These are phyloP conservation scores for Nigrograna mackinnonii DNA, from an alignment of 2,329 filamentous ascomycete genomes.

Conservation along the genomic window DNA sequence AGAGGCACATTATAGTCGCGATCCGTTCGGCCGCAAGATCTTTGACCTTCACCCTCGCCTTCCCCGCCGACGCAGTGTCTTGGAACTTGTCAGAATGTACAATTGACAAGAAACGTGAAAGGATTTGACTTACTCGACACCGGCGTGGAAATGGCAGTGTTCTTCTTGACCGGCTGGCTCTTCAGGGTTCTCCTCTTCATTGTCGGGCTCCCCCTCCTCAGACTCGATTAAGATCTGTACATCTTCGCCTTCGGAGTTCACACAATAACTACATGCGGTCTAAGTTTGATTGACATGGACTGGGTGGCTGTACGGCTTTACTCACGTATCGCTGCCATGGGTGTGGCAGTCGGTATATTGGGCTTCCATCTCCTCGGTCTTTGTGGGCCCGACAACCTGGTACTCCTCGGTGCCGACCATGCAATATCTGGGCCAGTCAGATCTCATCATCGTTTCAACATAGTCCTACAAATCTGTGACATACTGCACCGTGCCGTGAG, in stretches of 20 bases:
- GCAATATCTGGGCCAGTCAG: slow-evolving; percentile 47
- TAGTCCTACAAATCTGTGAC: slow-evolving; percentile 8
- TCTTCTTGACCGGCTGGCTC: slow-evolving; percentile 22
- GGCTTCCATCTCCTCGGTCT: slow-evolving; percentile 60
- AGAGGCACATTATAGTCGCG: slow-evolving; percentile 70
- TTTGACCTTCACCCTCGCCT: slow-evolving; percentile 27
- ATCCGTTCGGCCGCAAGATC: slow-evolving; percentile 51
- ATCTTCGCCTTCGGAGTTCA: slow-evolving; percentile 63
- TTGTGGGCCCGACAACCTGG: slow-evolving; percentile 55
- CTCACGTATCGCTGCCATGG: slow-evolving; percentile 63
- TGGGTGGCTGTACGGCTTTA: slow-evolving; percentile 3
- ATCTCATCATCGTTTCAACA: slow-evolving; percentile 11
- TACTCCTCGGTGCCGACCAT: slow-evolving; percentile 48
- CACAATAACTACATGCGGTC: slow-evolving; percentile 57
- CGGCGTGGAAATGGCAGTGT: slow-evolving; percentile 72
- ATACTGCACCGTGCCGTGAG: slow-evolving; percentile 51
- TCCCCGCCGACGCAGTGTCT: slow-evolving; percentile 62
- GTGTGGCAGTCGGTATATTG: slow-evolving; percentile 68
- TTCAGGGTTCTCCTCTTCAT: slow-evolving; percentile 12
- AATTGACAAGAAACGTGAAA: neutral
- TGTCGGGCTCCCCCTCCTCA: slow-evolving; percentile 22
- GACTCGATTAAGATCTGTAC: slow-evolving; percentile 56
- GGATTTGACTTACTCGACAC: slow-evolving; percentile 64
- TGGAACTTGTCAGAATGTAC: slow-evolving; percentile 33
- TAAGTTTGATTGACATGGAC: too few species aligned